These are phyloP conservation scores for Aegilops bicornis DNA, from an alignment of 176 grass and related monocot species.

Conservation along the genomic window DNA sequence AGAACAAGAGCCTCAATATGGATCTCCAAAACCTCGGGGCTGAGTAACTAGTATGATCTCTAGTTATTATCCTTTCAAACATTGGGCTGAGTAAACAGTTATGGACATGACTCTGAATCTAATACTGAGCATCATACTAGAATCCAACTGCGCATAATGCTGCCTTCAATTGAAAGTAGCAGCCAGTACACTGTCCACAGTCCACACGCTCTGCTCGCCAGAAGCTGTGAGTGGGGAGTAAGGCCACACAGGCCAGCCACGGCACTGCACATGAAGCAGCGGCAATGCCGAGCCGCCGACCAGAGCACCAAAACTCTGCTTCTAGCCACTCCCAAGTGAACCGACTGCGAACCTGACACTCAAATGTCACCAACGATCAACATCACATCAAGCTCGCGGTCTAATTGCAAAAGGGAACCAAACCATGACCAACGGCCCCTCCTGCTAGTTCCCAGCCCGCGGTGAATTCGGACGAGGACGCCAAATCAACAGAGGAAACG, in stretches of 20 bases:
- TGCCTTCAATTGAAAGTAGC: background rate
- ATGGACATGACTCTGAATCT: background rate
- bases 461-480: background rate
- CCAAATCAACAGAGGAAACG: background rate
- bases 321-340: background rate
- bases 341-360: background rate
- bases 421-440: background rate
- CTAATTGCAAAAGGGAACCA: background rate
- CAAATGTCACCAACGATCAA: background rate
- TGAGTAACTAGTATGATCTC: background rate
- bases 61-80: background rate
- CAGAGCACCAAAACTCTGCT: background rate
- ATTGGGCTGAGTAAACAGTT: background rate
- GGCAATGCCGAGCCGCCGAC: no score
- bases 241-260: background rate
- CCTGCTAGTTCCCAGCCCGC: no score
- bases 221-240: background rate
- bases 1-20: background rate
- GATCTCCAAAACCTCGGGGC: background rate
- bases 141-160: background rate
- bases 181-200: background rate
- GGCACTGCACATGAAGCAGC: background rate
- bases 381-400: background rate
- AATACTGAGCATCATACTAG: background rate
- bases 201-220: no score